Base-by-base conservation (phyloP, 1,139 yeast genomes). In the Yamadazyma membranifaciens region DNA sequence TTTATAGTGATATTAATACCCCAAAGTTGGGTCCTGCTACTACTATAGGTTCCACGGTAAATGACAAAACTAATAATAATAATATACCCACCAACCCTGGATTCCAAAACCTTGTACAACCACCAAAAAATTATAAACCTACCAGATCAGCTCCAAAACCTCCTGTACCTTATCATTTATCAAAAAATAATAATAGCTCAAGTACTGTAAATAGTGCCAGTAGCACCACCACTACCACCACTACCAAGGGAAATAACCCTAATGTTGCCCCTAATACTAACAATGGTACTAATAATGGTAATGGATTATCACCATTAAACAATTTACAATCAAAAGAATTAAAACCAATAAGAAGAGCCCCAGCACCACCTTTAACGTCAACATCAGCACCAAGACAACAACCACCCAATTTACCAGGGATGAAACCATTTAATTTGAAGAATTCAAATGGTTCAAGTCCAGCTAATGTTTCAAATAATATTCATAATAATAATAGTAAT, bases 1-100 rank as follows among this genome's bases (percentile, higher is more conserved):
- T 94, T 59, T 88, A 87, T 59, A 73, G 73, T 11, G 77, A 73
- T 45, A 71, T 70, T 45, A 67, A 66, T 48, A 48, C 49, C 68
- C 40, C 40, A 3, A 34, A 29, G 26, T 31, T 31, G 68, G 27
- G 31, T 15, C 37, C 57, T 57, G 35, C 65, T 66, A 40, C 48
- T 31, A 33, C 41, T 29, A 30, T 35, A 29, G 34, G 37, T 14
- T 29, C 33, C 22, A 33, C 38, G 3, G 24, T 20, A 6, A 20
- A 20, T 20, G 7, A 20, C n/a, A n/a, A n/a, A n/a, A n/a, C n/a
- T 20, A 37, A 36, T 25, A 35, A 34, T 16, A 29, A 33, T 25
- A 37, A 34, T 34, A 20, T 7, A 4, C 7, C 24, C 24, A 20
- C 24, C 24, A 36, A 34, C 34, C 6, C 10, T 24, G 26, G 43